phyloP scores from a whole-genome alignment of 306 rosid genomes.

The Sophora flavescens region DNA sequence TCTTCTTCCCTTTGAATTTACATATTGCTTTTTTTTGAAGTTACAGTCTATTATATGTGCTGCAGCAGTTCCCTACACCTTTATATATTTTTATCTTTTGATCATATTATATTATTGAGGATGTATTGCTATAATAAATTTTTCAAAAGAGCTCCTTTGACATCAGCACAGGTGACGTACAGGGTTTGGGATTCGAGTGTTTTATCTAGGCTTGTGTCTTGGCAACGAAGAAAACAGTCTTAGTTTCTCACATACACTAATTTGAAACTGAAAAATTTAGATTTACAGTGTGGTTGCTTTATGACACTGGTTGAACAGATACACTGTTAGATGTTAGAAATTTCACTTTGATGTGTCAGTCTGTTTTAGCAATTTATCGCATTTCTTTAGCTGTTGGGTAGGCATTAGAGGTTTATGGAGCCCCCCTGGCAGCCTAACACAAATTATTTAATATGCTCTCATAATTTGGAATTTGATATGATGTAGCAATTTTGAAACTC shows the following conservation, averaged over 20 bases:
- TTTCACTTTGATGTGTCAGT: background rate
- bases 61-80: conserved; percentile 5
- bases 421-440: background rate
- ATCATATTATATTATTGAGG: background rate
- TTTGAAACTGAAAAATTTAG: conserved; percentile 5
- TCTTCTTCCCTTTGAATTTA: conserved; percentile 15
- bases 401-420: background rate
- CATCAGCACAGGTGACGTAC: background rate
- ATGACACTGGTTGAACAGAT: background rate
- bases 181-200: conserved; percentile 1
- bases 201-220: conserved; percentile 19
- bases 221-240: conserved; percentile 16
- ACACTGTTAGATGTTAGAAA: conserved; percentile 9
- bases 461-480: background rate
- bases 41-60: conserved; percentile 12
- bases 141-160: background rate
- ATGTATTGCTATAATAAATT: conserved; percentile 4
- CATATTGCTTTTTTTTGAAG: conserved; percentile 26
- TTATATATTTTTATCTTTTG: conserved; percentile 10
- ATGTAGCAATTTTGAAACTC: conserved; percentile 15
- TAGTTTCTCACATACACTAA: background rate
- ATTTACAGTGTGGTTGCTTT: conserved; percentile 3
- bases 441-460: background rate
- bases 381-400: background rate
- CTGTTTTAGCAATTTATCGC: background rate